A percentile compares a stretch with the other conserved stretches of the same genome.
Evolutionary conservation across 192 early-diverging fungal species (phyloP).

Genomic region (Haplosporangium gracile): DNA sequence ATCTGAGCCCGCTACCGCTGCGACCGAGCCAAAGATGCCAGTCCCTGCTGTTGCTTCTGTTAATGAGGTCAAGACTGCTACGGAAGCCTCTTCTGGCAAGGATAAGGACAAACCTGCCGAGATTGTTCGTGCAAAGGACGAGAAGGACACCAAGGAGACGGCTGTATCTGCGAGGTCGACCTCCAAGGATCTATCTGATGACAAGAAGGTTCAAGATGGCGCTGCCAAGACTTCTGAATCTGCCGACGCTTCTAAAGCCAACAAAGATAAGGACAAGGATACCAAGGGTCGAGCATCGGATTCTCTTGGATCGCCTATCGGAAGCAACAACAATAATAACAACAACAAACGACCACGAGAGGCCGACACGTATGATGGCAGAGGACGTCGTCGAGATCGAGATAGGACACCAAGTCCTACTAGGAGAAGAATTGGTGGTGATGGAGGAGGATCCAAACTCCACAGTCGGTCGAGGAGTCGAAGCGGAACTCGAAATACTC

Average conservation of each 20-base stretch:
- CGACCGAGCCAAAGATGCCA: not conserved
- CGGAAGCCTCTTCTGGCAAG: not conserved
- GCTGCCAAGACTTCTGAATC: not conserved
- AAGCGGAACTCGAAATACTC: not conserved
- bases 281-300: not conserved
- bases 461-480: constrained; percentile 21
- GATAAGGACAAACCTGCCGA: not conserved
- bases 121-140: not conserved
- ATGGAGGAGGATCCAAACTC: not conserved
- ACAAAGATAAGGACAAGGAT: not conserved
- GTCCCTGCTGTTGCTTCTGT: not conserved
- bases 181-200: constrained; percentile 1
- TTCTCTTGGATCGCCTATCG: not conserved
- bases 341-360: constrained; percentile 11
- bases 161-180: not conserved
- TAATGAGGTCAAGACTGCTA: not conserved
- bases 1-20: not conserved
- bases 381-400: constrained; percentile 10
- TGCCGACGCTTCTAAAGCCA: not conserved
- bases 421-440: constrained; percentile 4
- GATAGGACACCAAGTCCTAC: constrained; percentile 18
- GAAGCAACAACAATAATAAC: not conserved
- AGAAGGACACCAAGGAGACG: not conserved
- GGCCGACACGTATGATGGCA: constrained; percentile 10
- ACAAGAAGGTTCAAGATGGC: not conserved